A percentile compares a stretch with the other conserved stretches of the same genome.
Conservation (phyloP, 352 stramenopile genomes). For the Phytophthora sp. region DNA sequence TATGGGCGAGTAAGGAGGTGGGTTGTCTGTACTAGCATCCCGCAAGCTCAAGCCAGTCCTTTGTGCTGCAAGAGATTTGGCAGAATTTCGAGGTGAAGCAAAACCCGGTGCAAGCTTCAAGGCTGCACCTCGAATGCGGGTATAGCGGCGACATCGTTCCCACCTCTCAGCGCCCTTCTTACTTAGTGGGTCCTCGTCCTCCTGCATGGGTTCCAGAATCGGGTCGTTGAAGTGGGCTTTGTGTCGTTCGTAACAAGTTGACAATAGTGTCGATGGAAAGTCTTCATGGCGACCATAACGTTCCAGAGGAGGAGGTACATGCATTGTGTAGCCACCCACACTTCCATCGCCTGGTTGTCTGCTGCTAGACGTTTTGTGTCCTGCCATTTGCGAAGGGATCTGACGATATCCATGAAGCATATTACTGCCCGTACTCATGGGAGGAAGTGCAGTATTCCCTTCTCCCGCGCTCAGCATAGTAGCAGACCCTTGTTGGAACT, state of each 20-base stretch:
- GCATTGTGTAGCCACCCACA: conserved; percentile 18
- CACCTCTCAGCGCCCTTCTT: conserved; percentile 73
- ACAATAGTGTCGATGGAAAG: conserved; percentile 60
- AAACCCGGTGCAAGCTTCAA: conserved; percentile 74
- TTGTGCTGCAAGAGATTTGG: conserved; percentile 17
- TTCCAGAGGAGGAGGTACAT: conserved; percentile 27
- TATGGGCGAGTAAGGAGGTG: conserved; percentile 35
- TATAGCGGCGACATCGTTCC: conserved; percentile 68
- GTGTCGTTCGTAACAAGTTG: conserved; percentile 70
- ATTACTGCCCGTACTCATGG: conserved; percentile 24
- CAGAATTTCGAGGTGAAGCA: conserved; percentile 31
- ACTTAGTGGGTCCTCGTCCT: conserved; percentile 82
- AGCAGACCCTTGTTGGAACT: conserved; percentile 37
- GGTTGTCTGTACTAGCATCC: conserved; percentile 21
- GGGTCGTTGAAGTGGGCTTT: conserved; percentile 77
- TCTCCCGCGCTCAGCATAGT: conserved; percentile 13
- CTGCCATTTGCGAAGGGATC: conserved; percentile 14
- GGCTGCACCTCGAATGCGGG: conserved; percentile 59
- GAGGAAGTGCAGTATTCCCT: conserved; percentile 7
- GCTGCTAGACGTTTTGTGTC: conserved; percentile 23
- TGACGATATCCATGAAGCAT: conserved; percentile 30
- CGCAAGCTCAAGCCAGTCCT: conserved; percentile 15
- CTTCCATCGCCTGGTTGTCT: conserved; percentile 10
- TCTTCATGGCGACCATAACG: conserved; percentile 56
- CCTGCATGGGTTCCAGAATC: conserved; percentile 64